These are phyloP conservation scores for Beauveria brongniartii DNA, from an alignment of 2,329 filamentous ascomycete genomes.

Conservation along the genomic window DNA sequence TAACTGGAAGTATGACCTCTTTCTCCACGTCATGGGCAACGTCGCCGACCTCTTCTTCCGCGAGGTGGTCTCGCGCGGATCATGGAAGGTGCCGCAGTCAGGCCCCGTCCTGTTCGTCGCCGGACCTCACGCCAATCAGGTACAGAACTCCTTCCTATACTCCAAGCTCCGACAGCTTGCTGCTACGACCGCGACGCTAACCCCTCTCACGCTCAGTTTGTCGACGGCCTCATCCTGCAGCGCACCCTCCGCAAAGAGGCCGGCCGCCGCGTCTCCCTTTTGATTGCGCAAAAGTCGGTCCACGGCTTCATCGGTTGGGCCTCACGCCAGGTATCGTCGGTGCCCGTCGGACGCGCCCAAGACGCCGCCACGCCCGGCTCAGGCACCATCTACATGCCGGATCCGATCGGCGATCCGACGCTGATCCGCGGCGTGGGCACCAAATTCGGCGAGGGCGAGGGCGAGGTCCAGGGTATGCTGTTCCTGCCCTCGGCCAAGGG, in stretches of 20 bases:
- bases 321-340: slow-evolving; percentile 75
- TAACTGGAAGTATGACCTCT: slow-evolving; percentile 67
- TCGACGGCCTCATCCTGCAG: slow-evolving; percentile 90
- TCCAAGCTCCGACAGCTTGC: neutral
- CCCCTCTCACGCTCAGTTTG: slow-evolving; percentile 54
- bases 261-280: slow-evolving; percentile 78
- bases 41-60: slow-evolving; percentile 96
- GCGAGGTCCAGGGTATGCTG: slow-evolving; percentile 71
- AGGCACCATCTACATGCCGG: slow-evolving; percentile 81
- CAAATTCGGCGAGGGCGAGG: slow-evolving; percentile 66
- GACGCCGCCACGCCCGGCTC: slow-evolving; percentile 73
- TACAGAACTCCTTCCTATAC: slow-evolving; percentile 28
- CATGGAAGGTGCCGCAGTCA: slow-evolving; percentile 85
- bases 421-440: slow-evolving; percentile 72
- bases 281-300: slow-evolving; percentile 95
- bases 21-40: slow-evolving; percentile 70
- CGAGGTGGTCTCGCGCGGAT: slow-evolving; percentile 88
- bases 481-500: slow-evolving; percentile 82
- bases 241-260: slow-evolving; percentile 81
- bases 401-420: slow-evolving; percentile 76
- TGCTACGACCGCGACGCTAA: no score
- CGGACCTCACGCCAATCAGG: slow-evolving; percentile 93
- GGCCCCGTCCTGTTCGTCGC: slow-evolving; percentile 93
- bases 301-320: slow-evolving; percentile 85
- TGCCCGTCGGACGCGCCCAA: slow-evolving; percentile 88